Evolutionary conservation across 2,329 filamentous ascomycete species (phyloP).

Genomic region (Sporothrix euskadiensis): DNA sequence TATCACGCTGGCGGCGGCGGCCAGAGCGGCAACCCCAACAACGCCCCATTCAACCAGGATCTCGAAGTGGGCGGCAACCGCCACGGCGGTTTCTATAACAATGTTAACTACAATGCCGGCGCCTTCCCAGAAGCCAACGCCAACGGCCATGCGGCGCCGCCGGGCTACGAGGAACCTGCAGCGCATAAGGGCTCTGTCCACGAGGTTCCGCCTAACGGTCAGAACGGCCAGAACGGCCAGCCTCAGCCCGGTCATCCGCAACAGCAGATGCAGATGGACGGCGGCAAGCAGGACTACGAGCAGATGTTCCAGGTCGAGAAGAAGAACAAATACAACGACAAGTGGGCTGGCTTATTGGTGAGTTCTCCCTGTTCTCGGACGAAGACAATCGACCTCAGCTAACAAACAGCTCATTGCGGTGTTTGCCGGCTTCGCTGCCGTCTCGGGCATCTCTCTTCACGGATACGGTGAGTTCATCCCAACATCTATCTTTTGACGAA

Average conservation of each 20-base stretch:
- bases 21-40: slow-evolving; percentile 9
- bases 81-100: background rate
- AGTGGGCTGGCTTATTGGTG: slow-evolving; percentile 83
- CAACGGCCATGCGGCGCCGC: background rate
- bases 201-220: background rate
- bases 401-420: slow-evolving; percentile 34
- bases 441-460: slow-evolving; percentile 32
- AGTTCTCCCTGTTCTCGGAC: slow-evolving; percentile 31
- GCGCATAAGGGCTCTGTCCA: background rate
- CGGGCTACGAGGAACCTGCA: background rate
- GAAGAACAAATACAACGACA: slow-evolving; percentile 82
- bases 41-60: background rate
- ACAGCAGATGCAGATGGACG: slow-evolving; percentile 41
- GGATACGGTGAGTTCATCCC: slow-evolving; percentile 30
- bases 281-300: slow-evolving; percentile 65
- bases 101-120: background rate
- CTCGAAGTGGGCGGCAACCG: background rate
- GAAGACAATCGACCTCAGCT: background rate
- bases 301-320: slow-evolving; percentile 73
- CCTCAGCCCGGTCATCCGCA: slow-evolving; percentile 23
- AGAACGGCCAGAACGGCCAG: slow-evolving; percentile 1
- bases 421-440: slow-evolving; percentile 32
- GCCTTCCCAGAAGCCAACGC: background rate
- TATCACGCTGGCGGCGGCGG: slow-evolving; percentile 24
- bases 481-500: background rate